Conservation (phyloP, 805 yeast genomes). For the Ogataea pignaliae region DNA sequence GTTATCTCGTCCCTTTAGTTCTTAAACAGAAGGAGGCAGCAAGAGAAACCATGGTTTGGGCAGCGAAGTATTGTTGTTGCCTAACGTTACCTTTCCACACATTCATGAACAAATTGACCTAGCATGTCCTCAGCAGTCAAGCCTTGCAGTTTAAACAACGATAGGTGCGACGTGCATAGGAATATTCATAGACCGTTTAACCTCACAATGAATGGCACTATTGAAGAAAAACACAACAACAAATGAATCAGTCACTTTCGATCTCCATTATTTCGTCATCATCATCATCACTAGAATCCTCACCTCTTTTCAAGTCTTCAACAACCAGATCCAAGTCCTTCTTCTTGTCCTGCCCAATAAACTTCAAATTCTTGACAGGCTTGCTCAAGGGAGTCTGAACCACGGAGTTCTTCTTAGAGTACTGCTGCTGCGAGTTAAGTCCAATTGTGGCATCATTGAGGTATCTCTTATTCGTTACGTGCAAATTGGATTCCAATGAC, state of each 20-base stretch:
- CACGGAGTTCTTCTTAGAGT: conserved; percentile 17
- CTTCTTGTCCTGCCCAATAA: conserved; percentile 25
- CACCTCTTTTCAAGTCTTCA: conserved; percentile 39
- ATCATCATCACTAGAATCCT: conserved; percentile 31
- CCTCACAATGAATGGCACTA: too few relatives aligned
- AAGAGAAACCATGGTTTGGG: too few relatives aligned
- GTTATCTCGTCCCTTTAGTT: too few relatives aligned
- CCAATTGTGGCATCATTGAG: conserved; percentile 10
- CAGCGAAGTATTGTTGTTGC: too few relatives aligned
- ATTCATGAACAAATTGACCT: too few relatives aligned
- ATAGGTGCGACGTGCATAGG: too few relatives aligned
- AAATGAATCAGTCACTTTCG: conserved; percentile 41
- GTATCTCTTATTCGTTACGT: conserved; percentile 17
- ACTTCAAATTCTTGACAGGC: conserved; percentile 15
- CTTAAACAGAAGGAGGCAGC: too few relatives aligned
- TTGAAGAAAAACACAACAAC: too few relatives aligned
- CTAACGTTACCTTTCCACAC: too few relatives aligned
- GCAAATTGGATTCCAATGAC: conserved; percentile 62
- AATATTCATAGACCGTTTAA: too few relatives aligned
- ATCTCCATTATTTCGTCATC: conserved; percentile 59
- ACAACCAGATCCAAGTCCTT: conserved; percentile 35
- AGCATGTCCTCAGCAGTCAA: too few relatives aligned
- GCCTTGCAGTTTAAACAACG: too few relatives aligned
- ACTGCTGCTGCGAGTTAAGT: conserved; percentile 1
- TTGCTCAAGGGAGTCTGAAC: conserved; percentile 21